Base-by-base conservation (phyloP, 108 stramenopile species). In the Chaetoceros muelleri region DNA sequence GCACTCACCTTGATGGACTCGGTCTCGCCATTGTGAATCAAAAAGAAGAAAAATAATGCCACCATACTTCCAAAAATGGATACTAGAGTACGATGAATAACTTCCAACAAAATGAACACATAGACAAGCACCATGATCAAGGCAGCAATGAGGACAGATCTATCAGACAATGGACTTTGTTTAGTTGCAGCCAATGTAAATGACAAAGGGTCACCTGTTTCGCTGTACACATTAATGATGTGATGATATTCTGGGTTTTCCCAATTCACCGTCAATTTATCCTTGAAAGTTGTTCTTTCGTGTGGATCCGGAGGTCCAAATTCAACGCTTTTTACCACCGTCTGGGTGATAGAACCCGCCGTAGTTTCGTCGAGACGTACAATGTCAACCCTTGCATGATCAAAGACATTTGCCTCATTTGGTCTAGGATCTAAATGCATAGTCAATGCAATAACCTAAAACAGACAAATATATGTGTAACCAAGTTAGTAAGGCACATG, bases 81-180 rank as follows among this genome's bases (percentile, higher is more conserved):
- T 18, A 82, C 75, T 20, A 82, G 62, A 24, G 81, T 82, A 10
- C 81, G 50, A 57, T 82, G 81, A 46, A 82, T 75, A 30, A 79
- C 70, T 57, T 82, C 81, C 22, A 73, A 58, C 17, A 82, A 58
- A 46, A 82, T 82, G 57, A 74, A 76, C 10, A 68, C 10, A 53
- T 82, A 82, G 26, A 82, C 81, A 54, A 77, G 44, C 20, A 79
- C 59, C 75, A 83, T 75, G 57, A 83, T 74, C 22, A 79, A 44
- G 21, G 75, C 81, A 18, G 78, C 74, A 24, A 77, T 58, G 21
- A 74, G 58, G 17, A 68, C 75, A 29, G 69, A 62, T 21, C 71
- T 25, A 18, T 65, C 54, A 26, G 75, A 69, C 20, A 79, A 30
- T 18, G 72, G 65, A n/a, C 52, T 26, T 28, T 65, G 52, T 22